Evolutionary conservation across 495 filamentous ascomycete genomes (phyloP), one percentile per base, ranked within the genome.

Genomic region (Ramalina intermedia): DNA sequence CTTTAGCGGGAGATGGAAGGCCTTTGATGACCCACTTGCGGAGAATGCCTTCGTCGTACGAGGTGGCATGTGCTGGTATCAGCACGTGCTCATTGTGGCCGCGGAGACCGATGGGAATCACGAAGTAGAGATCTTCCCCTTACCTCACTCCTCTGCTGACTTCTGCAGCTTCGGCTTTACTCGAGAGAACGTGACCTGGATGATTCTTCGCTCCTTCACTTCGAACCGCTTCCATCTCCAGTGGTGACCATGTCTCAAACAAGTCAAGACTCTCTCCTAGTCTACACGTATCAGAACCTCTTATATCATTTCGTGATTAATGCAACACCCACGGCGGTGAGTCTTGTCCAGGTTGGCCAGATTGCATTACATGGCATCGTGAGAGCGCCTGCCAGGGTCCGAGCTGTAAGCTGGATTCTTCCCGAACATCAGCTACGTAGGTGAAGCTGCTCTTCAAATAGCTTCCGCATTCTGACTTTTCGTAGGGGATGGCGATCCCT

Each of bases 11-110:
- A 76, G 93, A 50, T 99, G 93, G 93, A 96, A 91, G 59, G 89
- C 82, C 0, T 96, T 96, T 63, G 77, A 81, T 46, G 85, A 91
- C 55, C 72, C 80, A 21, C 78, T 70, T 39, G 74, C 81, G 56
- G 90, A 96, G 58, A 87, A 91, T 53, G 83, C 85, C 36, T 96
- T 99, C 59, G 75, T 85, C 21, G 85, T 99, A 20, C 71, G 89
- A 52, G 93, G 93, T 20, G 93, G 93, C 0, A 94, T 99, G 87
- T 95, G 88, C 57, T 99, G 93, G 93, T 86, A 89, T 58, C 89
- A 93, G 48, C 93, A 99, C 63, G 85, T 96, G 20, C 66, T 99
- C 16, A 85, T 99, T 49, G 87, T 87, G 38, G 87, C 90, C n/a
- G 81, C 94, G 27, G 93, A 96, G 61, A 78, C 79, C 41, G 82